Base-by-base conservation (phyloP, 768 basidiomycete species). In the Phaeotremella skinneri region DNA sequence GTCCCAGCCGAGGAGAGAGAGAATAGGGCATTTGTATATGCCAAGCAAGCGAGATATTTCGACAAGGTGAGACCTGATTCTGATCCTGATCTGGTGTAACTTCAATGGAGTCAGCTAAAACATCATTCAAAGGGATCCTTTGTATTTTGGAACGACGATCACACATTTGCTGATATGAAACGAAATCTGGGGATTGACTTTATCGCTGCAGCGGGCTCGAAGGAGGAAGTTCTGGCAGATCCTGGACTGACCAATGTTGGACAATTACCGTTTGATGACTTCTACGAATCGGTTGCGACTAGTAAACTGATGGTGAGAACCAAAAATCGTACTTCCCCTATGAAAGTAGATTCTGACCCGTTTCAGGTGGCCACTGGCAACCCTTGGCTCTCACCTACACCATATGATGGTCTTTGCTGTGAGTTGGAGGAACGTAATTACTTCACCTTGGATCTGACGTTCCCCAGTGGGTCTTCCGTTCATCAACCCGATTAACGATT, bases 401-500 rank as follows among this genome's bases (percentile, higher is more conserved):
- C 20, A 7, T 16, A 11, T 26, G 13, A n/a, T 26, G 60, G 25
- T n/a, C 60, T 62, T 21, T 62, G 60, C 42, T 37, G 27, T 45
- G 52, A 45, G 48, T 26, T 21, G 14, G 16, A 52, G 21, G 32
- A 13, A 49, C 32, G 6, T 39, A 29, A 23, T 30, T 20, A 37
- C 25, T 39, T 13, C 11, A 27, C 23, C 17, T 48, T 49, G 58
- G 41, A 55, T 59, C 66, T 1, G 61, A 61, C 45, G 66, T 64
- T 31, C 62, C 53, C 6, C 49, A 64, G 4, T 68, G 67, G 60
- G 60, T 47, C 49, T 75, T 3, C 75, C 75, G 2, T 76, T 76
- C 59, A 68, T 76, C 61, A 74, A 74, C 55, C 71, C 75, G 3
- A 61, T 76, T 49, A 49, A 39, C 9, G 43, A 57, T 2, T 70